These are phyloP conservation scores for Tritrichomonas musculus DNA, from an alignment of 208 protist genomes.

Conservation along the genomic window DNA sequence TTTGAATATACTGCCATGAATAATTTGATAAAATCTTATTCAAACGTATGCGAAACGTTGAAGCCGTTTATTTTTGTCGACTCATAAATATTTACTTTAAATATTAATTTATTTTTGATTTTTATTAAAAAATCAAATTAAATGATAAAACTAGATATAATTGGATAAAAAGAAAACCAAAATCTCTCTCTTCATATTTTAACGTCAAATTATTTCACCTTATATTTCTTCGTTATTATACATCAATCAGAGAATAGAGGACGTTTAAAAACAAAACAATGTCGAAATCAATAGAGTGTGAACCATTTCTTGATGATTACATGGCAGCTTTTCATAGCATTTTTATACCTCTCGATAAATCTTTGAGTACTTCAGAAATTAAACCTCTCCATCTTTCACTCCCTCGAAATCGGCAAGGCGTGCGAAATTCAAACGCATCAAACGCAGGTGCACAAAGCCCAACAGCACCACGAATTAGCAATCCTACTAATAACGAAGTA, in stretches of 20 bases:
- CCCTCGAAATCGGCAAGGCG: background rate
- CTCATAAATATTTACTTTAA: too few relatives aligned
- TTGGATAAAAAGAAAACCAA: too few relatives aligned
- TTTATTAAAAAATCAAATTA: too few relatives aligned
- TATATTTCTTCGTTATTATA: too few relatives aligned
- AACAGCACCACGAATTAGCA: background rate
- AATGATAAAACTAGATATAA: too few relatives aligned
- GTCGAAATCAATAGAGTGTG: background rate
- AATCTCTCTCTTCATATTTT: too few relatives aligned
- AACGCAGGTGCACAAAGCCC: background rate
- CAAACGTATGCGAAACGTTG: too few relatives aligned
- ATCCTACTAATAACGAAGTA: background rate
- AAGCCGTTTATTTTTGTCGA: too few relatives aligned
- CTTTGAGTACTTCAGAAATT: background rate
- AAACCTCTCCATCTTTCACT: background rate
- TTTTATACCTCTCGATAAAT: background rate
- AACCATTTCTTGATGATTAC: background rate
- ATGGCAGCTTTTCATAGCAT: background rate
- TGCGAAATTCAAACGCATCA: background rate
- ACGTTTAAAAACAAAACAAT: background rate
- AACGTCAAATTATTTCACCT: too few relatives aligned
- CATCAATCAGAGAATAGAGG: too few relatives aligned
- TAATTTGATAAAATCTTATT: too few relatives aligned
- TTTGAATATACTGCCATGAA: background rate
- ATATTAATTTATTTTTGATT: too few relatives aligned